Percentiles rank a stretch among this genome's conserved stretches.
phyloP scores from a whole-genome alignment of 2,329 filamentous ascomycete genomes.

The Exserohilum rostratum region DNA sequence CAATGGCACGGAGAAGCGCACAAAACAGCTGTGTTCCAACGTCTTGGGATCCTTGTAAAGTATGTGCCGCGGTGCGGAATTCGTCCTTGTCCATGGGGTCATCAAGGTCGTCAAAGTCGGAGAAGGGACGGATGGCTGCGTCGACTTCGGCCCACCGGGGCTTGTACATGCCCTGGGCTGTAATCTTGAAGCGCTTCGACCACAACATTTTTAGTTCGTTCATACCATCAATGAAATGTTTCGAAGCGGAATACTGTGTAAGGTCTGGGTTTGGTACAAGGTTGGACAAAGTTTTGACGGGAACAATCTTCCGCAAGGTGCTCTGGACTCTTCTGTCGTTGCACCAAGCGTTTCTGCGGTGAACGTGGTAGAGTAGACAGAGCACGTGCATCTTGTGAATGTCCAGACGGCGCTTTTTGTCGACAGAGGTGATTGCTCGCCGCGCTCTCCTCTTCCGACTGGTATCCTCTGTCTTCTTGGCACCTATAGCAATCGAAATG shows the following conservation, averaged over 20 bases:
- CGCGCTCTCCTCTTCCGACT: constrained; percentile 47
- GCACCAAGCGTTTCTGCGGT: constrained; percentile 85
- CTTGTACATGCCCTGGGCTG: constrained; percentile 55
- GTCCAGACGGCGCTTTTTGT: constrained; percentile 68
- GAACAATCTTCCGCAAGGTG: constrained; percentile 60
- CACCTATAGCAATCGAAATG: constrained; percentile 51
- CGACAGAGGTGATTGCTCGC: constrained; percentile 61
- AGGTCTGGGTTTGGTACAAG: constrained; percentile 71
- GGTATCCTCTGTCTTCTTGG: constrained; percentile 34
- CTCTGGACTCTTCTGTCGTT: constrained; percentile 75
- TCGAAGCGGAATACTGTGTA: constrained; percentile 76
- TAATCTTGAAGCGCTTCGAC: constrained; percentile 72
- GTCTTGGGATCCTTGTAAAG: constrained; percentile 81
- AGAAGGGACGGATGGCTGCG: constrained; percentile 60
- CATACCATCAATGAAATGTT: constrained; percentile 80
- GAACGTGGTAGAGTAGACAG: constrained; percentile 78
- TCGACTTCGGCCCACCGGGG: constrained; percentile 73
- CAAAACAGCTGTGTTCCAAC: constrained; percentile 91
- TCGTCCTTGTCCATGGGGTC: constrained; percentile 71
- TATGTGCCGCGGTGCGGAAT: constrained; percentile 73
- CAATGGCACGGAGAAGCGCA: constrained; percentile 80
- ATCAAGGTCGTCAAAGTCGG: constrained; percentile 66
- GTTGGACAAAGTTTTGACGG: constrained; percentile 67
- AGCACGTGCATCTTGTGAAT: constrained; percentile 88
- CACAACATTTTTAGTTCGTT: constrained; percentile 71